Evolutionary conservation across 2,329 filamentous ascomycete genomes (phyloP), one percentile per base, ranked within the genome.

Genomic region (Shiraia sp.): DNA sequence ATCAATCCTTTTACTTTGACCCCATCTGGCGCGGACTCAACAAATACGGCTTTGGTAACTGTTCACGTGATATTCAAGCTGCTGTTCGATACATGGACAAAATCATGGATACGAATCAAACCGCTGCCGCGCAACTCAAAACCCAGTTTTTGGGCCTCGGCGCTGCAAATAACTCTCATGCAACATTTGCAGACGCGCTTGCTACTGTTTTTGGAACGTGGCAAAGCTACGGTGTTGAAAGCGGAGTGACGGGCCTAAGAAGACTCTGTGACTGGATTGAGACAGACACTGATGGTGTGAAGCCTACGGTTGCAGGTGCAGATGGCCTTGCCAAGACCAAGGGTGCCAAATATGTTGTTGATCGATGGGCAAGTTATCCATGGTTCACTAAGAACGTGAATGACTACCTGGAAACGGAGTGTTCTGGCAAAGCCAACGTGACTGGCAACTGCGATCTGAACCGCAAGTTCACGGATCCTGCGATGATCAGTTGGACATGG

Each of bases 1-100:
- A 79, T 42, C 76, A 78, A 72, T 72, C 70, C n/a, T 59, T 70
- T 15, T 80, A 79, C 53, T 79, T 69, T 37, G 75, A 79, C 15
- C 73, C 76, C 26, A 57, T 80, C 2, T 74, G 74, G 49, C 69
- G 66, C 9, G 75, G 74, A 3, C 67, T 80, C 63, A 66, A 72
- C 4, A 49, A 42, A 2, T 60, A 67, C 28, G 70, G 71, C 12
- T 72, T 61, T 17, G 64, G 63, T 3, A 79, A 78, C 54, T 81
- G 78, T 59, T 72, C 74, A 10, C 64, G 66, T 10, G 76, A 80
- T 43, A 68, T 79, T 35, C 68, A 75, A 12, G 73, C 75, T 4
- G 75, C 75, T 3, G 63, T 78, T 26, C 47, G 61, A 17, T 77
- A 77, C 48, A 75, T 80, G 31, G 78, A 81, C 49, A 55, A 57